Base-by-base conservation (phyloP, 805 yeast species). In the Wickerhamomyces alni region DNA sequence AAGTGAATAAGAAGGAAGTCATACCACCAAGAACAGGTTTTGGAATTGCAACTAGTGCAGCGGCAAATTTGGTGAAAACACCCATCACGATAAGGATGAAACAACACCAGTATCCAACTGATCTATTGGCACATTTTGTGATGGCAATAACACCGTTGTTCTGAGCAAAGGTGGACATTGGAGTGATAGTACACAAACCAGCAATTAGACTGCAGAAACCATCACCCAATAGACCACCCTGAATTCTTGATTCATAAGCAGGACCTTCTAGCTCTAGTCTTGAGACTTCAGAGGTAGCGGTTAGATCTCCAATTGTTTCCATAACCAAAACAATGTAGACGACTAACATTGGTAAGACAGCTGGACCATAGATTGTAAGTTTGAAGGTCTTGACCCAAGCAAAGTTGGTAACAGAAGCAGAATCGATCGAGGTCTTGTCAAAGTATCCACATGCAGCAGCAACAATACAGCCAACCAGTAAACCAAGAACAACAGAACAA, bases 231-330 rank as follows among this genome's bases (percentile, higher is more conserved):
- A 88, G 77, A 63, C 96, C 97, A 53, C 97, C 96, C 67, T 88
- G 96, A 48, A 88, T 75, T 63, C 97, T 72, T 18, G 88, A 75
- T 52, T 88, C 95, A 59, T 82, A 88, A 18, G 70, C 57, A 30
- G 76, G 78, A 41, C 96, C 96, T 56, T 84, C 89, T 39, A 86
- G 87, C 43, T 81, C 87, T 46, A 82, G 66, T 53, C 94, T 71
- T 8, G 95, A 85, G 17, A 88, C 96, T 61, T 88, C 97, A 34
- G 87, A 81, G 25, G 96, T 86, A 30, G 96, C 96, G 29, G 96
- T 87, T 55, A 88, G 79, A 60, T 88, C 96, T 59, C 96, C 96
- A 56, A 88, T 86, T 38, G 95, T 82, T 67, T 88, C 96, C 84
- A 87, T 87, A 72, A 86, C 80, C 51, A 85, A 66, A 24, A 82